Base-by-base conservation (phyloP, 352 stramenopile genomes). In the Globisporangium ultimum region DNA sequence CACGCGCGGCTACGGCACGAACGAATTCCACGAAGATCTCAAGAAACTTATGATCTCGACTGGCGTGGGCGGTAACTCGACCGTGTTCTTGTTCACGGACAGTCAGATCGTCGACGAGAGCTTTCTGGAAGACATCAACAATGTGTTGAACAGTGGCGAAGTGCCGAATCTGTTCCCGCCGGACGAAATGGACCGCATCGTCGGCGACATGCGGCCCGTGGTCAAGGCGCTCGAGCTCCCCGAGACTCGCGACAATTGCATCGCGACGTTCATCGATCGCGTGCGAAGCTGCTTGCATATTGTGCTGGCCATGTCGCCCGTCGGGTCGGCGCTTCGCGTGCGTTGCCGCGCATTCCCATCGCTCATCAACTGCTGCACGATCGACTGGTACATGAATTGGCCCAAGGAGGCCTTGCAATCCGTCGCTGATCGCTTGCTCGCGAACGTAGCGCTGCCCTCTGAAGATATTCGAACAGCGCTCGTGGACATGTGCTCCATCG, bases 91-190 rank as follows among this genome's bases (percentile, higher is more conserved):
- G 0, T 98, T 98, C 63, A 98, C 92, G 0, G 95, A 98, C 67
- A 97, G 86, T 12, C 95, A 98, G 68, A 97, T 98, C 53, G 89
- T 98, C 24, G 82, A 97, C 21, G 92, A 98, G 61, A 95, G 86
- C 46, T 98, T 98, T 58, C 71, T 98, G 6, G 95, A 98, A 61
- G 95, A 98, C 59, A 95, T 98, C 59, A 98, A 98, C 77, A 98
- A 98, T 56, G 74, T 98, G n/a, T 74, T 98, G 15, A 98, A 98
- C 70, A 97, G 88, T 22, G 95, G 95, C 11, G 93, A 98, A 67
- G 93, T 98, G n/a, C 93, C 95, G 0, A 98, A 98, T 46, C 70
- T 98, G 13, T 98, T 97, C 60, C 70, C 89, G 0, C 68, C 75
- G 36, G 95, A 98, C 60, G 95, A 98, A 65, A 96, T 97, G 74